Percentiles rank a stretch among this genome's conserved stretches.
phyloP scores from a whole-genome alignment of 2,329 filamentous ascomycete genomes.

The Cladosporium halotolerans region DNA sequence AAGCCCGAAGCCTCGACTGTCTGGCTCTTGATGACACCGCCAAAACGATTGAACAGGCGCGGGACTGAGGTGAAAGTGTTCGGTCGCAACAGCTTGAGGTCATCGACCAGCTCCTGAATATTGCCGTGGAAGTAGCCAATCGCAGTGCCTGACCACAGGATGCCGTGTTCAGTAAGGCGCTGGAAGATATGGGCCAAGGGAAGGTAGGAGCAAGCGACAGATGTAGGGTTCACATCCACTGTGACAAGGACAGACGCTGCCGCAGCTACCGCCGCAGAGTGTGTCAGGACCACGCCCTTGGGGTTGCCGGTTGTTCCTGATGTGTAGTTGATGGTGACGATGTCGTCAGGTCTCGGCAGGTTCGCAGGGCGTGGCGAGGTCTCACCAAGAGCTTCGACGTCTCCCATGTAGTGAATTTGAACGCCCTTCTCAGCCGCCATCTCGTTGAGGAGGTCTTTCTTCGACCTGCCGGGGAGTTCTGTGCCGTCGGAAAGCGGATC shows the following conservation, averaged over 20 bases:
- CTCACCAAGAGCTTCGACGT: conserved; percentile 76
- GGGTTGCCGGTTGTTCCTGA: conserved; percentile 77
- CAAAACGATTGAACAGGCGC: conserved; percentile 85
- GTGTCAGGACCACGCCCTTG: conserved; percentile 78
- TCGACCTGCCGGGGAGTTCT: conserved; percentile 70
- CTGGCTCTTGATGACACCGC: conserved; percentile 69
- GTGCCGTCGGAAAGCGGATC: conserved; percentile 70
- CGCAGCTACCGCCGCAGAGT: conserved; percentile 72
- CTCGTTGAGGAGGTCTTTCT: conserved; percentile 68
- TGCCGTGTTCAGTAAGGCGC: conserved; percentile 71
- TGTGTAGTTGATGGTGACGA: conserved; percentile 86
- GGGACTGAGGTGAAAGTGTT: conserved; percentile 84
- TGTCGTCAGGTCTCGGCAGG: conserved; percentile 66
- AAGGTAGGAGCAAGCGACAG: conserved; percentile 76
- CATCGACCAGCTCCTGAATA: conserved; percentile 77
- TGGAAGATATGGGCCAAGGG: conserved; percentile 93
- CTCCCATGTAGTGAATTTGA: conserved; percentile 67
- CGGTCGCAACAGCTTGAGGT: conserved; percentile 79
- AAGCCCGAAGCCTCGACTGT: conserved; percentile 75
- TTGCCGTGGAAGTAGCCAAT: conserved; percentile 95
- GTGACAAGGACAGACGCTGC: conserved; percentile 56
- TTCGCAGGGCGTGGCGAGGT: conserved; percentile 63
- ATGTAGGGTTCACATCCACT: conserved; percentile 47
- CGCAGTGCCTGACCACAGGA: conserved; percentile 63
- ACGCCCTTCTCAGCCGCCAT: conserved; percentile 70